Conservation (phyloP, 2,329 filamentous ascomycete species). For the Neofusicoccum ribis region DNA sequence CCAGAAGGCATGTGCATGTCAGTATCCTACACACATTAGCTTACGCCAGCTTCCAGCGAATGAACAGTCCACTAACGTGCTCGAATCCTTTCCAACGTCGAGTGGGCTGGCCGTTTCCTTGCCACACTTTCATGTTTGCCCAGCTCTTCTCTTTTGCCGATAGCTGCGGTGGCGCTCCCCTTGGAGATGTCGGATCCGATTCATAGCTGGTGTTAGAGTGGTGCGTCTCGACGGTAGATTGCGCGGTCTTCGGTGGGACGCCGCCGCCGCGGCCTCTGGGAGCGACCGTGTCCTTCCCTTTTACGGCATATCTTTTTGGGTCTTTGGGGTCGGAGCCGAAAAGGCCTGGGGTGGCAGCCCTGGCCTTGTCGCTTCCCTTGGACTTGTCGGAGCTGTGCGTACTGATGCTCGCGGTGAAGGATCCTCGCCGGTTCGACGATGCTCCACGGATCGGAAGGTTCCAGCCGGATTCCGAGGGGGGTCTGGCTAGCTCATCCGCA, state of each 20-base stretch:
- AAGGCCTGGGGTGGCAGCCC: slow-evolving; percentile 4
- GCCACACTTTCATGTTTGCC: slow-evolving; percentile 40
- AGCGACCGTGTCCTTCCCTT: slow-evolving; percentile 41
- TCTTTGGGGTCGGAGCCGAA: slow-evolving; percentile 27
- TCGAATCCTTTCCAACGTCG: slow-evolving; percentile 40
- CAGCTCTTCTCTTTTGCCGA: slow-evolving; percentile 29
- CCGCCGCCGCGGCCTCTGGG: slow-evolving; percentile 41
- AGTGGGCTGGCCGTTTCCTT: slow-evolving; percentile 31
- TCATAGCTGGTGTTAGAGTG: slow-evolving; percentile 12
- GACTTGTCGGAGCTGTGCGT: slow-evolving; percentile 29
- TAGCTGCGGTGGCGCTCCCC: not conserved
- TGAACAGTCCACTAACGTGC: slow-evolving; percentile 27
- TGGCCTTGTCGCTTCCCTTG: slow-evolving; percentile 9
- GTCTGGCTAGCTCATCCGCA: slow-evolving; percentile 24
- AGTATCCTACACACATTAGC: slow-evolving; percentile 34
- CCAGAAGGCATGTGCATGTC: slow-evolving; percentile 38
- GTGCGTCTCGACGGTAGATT: not conserved
- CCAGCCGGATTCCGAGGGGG: slow-evolving; percentile 15
- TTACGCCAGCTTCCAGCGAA: not conserved
- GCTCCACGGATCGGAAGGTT: slow-evolving; percentile 3
- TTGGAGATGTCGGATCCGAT: slow-evolving; percentile 1
- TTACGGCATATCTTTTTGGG: slow-evolving; percentile 30
- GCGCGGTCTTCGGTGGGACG: slow-evolving; percentile 31
- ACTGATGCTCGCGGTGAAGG: slow-evolving; percentile 23
- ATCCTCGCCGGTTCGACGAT: not conserved